A percentile compares a stretch with the other conserved stretches of the same genome.
phyloP scores from a whole-genome alignment of 2,329 filamentous ascomycete genomes.

The Fusarium xyrophilum region DNA sequence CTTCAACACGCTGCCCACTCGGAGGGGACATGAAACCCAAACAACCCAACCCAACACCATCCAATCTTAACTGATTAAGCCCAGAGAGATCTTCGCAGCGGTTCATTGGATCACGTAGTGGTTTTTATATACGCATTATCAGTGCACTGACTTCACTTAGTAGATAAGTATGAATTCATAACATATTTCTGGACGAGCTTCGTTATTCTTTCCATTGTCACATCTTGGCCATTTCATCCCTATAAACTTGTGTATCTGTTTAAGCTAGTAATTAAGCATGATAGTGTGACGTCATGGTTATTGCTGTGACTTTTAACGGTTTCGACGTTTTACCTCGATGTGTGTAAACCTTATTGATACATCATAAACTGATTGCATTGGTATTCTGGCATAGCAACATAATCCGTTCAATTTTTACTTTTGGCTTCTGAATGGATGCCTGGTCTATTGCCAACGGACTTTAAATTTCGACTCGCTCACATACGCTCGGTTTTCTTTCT shows the following conservation, averaged over 20 bases:
- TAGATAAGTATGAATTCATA: neutral
- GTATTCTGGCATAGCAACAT: too few species aligned
- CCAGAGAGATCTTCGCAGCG: slow-evolving; percentile 10
- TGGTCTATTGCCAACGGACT: too few species aligned
- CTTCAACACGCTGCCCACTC: neutral
- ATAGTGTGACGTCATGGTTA: slow-evolving; percentile 10
- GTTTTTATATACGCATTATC: neutral
- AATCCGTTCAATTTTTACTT: neutral
- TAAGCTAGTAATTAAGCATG: slow-evolving; percentile 24
- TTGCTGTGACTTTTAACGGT: neutral
- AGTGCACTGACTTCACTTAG: neutral
- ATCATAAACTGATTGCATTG: neutral
- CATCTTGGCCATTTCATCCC: neutral
- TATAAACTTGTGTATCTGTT: neutral
- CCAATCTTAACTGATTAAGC: slow-evolving; percentile 36
- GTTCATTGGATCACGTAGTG: slow-evolving; percentile 14
- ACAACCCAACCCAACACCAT: slow-evolving; percentile 22
- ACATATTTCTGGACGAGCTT: neutral
- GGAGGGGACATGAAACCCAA: slow-evolving; percentile 26
- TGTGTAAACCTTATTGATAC: neutral
- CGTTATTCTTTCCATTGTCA: neutral
- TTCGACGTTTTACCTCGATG: neutral
- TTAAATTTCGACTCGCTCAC: neutral
- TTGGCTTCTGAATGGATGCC: neutral
- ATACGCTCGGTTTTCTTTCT: neutral